phyloP scores from a whole-genome alignment of 192 early-diverging fungal genomes.

The Funneliformis mosseae region DNA sequence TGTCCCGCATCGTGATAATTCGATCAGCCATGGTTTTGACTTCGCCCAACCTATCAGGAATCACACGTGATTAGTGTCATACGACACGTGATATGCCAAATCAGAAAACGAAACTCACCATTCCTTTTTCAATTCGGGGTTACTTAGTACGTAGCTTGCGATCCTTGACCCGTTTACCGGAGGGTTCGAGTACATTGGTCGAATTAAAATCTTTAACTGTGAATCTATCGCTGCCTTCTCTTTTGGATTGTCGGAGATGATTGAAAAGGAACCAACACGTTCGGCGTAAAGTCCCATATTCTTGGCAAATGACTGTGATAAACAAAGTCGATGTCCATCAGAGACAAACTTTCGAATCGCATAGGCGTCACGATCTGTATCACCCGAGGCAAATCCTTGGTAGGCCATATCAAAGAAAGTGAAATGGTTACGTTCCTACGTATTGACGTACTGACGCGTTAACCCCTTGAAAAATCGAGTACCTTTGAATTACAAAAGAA shows the following conservation, averaged over 20 bases:
- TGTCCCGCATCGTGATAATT: constrained; percentile 89
- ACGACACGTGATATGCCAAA: neutral
- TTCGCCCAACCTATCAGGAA: constrained; percentile 57
- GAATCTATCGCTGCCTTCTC: constrained; percentile 83
- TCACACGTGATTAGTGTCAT: neutral
- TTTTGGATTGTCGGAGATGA: constrained; percentile 72
- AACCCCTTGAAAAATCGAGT: too few species aligned
- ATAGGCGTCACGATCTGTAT: constrained; percentile 85
- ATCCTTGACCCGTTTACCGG: constrained; percentile 95
- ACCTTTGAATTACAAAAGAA: too few species aligned
- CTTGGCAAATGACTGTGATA: constrained; percentile 98
- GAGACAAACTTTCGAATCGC: constrained; percentile 93
- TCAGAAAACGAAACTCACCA: constrained; percentile 58
- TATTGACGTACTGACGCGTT: neutral
- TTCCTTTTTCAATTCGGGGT: constrained; percentile 71
- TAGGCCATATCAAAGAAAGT: constrained; percentile 99
- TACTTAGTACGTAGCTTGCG: constrained; percentile 83
- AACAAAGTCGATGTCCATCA: constrained; percentile 71
- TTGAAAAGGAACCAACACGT: constrained; percentile 89
- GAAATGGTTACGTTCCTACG: constrained; percentile 72
- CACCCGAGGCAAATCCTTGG: constrained; percentile 98
- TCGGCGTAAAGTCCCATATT: constrained; percentile 99
- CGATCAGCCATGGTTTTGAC: constrained; percentile 97
- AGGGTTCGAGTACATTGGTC: constrained; percentile 99
- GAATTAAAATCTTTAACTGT: constrained; percentile 94